Percentiles rank a stretch among this genome's conserved stretches.
Conservation (phyloP, 2,329 filamentous ascomycete species). For the Chaetomium strumarium region DNA sequence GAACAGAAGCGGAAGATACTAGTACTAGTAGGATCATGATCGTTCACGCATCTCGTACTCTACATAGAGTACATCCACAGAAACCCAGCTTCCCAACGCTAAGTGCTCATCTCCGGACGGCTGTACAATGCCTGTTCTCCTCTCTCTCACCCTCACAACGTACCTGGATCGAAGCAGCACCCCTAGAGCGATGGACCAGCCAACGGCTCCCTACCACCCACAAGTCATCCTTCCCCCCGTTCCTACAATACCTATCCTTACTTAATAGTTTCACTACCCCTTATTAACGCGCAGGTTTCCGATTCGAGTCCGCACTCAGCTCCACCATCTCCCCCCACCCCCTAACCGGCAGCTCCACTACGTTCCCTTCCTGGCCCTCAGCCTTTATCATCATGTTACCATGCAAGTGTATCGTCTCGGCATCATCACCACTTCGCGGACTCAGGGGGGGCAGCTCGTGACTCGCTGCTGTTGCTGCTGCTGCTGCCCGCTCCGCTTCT, state of each 20-base stretch:
- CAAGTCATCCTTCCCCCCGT: background rate
- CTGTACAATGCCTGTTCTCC: too few species aligned
- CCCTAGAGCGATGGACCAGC: background rate
- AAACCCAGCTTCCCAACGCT: too few species aligned
- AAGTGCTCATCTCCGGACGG: too few species aligned
- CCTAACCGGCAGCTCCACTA: constrained; percentile 2
- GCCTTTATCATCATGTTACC: background rate
- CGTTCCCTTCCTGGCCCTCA: background rate
- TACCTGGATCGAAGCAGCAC: background rate
- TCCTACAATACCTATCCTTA: background rate
- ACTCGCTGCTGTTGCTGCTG: background rate
- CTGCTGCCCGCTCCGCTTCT: background rate
- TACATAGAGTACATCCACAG: too few species aligned
- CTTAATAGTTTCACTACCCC: background rate
- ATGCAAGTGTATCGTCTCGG: background rate
- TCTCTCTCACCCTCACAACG: background rate
- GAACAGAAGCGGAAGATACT: too few species aligned
- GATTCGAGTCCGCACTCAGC: background rate
- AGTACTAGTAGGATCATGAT: too few species aligned
- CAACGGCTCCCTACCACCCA: background rate
- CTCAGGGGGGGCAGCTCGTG: background rate
- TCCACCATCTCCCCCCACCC: background rate
- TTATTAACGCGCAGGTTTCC: background rate
- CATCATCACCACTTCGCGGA: too few species aligned
- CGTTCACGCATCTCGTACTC: too few species aligned